Evolutionary conservation across 75 land plant genomes (phyloP).

Genomic region (Chamaecyparis obtusa): DNA sequence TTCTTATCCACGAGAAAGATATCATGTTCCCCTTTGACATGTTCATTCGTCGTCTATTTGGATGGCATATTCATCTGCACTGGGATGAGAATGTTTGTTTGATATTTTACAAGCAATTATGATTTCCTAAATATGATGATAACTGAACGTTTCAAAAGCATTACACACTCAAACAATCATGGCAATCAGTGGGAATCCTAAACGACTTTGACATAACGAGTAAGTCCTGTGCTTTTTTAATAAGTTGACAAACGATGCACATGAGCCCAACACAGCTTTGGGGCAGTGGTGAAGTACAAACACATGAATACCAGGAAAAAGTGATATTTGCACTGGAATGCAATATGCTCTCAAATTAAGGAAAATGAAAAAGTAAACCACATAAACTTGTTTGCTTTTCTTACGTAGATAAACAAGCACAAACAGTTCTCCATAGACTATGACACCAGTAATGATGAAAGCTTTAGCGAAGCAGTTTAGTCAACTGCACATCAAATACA

Average conservation of each 20-base stretch:
- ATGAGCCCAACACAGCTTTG: background rate
- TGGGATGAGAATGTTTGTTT: background rate
- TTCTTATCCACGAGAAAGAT: too few species aligned
- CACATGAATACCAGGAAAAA: background rate
- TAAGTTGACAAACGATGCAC: background rate
- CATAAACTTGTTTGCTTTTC: background rate
- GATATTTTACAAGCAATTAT: background rate
- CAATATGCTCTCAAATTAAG: background rate
- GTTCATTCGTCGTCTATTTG: background rate
- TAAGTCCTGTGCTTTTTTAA: background rate
- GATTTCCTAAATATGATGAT: background rate
- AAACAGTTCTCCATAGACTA: background rate
- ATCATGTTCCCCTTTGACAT: too few species aligned
- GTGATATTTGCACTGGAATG: background rate
- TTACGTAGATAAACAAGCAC: background rate
- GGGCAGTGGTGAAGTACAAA: background rate
- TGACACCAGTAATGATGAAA: background rate
- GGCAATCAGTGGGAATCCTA: background rate
- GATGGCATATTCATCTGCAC: background rate
- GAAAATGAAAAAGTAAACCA: background rate
- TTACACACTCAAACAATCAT: background rate
- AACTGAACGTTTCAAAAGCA: background rate
- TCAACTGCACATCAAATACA: background rate
- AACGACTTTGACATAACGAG: background rate
- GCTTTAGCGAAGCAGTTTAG: background rate